Evolutionary conservation across 352 stramenopile species (phyloP), one percentile per base, ranked within the genome.

Genomic region (Phytophthora niederhauseri): DNA sequence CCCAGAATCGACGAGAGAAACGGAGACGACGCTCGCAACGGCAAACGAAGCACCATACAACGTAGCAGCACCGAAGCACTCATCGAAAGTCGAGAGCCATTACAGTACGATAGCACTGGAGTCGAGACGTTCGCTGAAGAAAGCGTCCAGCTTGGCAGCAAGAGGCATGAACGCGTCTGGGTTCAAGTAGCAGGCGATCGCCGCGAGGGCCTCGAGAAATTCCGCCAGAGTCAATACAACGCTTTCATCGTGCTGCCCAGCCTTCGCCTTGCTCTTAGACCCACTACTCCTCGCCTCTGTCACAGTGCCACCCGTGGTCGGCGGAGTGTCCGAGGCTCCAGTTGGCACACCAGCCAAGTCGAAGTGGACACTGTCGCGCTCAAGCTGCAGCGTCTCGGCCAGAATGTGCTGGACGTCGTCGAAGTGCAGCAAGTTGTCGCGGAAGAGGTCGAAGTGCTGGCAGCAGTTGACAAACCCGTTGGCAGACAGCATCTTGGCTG

Each of bases 321-420:
- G 7, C 0, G 38, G 22, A 9, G 45, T 17, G 2, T 20, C 45
- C 6, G 45, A 26, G 19, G 19, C 9, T 2, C 46, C 56, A 30
- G 38, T 48, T 14, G 55, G 7, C 30, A 45, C 8, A 1, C 55
- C 38, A 20, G 19, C 34, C 41, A 70, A 50, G 9, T 75, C 57
- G 19, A 86, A 72, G 20, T 81, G 81, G 43, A 91, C 75, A 52
- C 75, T 84, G 15, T 89, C 76, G 19, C 81, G 81, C 31, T 91
- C 83, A 19, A 89, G 73, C 52, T 87, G 82, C 5, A 91, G 71
- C 19, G 87, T 80, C 60, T 91, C 76, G 0, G 79, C 76, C 6
- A 91, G 57, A 22, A 92, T 68, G 53, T 91, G 81, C 56, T 89
- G 75, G 11, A 92, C 70, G 28, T 92, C 78, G 26, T 88, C 77